phyloP scores from a whole-genome alignment of 1,284 basidiomycete genomes.

The Entoloma clypeatum region DNA sequence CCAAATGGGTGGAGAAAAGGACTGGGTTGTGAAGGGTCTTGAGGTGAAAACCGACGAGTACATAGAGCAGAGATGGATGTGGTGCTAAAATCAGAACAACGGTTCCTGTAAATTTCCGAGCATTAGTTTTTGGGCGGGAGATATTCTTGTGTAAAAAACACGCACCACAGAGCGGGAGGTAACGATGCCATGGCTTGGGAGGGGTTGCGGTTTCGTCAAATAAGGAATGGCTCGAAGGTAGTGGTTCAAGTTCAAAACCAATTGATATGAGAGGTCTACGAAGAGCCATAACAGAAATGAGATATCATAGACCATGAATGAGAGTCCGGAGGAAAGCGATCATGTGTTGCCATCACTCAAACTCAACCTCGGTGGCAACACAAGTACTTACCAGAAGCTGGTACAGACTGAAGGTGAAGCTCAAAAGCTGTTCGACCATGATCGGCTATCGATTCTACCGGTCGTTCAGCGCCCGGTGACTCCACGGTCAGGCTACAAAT shows the following conservation, averaged over 20 bases:
- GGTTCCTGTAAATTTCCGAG: slow-evolving; percentile 32
- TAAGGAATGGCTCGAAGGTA: slow-evolving; percentile 5
- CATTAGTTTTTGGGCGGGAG: neutral
- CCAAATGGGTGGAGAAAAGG: slow-evolving; percentile 50
- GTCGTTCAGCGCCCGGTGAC: neutral
- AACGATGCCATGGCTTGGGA: slow-evolving; percentile 52
- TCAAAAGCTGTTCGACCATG: no score
- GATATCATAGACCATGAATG: neutral
- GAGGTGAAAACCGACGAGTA: slow-evolving; percentile 65
- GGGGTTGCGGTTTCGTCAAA: slow-evolving; percentile 30
- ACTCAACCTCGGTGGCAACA: no score
- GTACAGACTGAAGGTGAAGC: no score
- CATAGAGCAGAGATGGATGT: slow-evolving; percentile 65
- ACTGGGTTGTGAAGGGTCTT: slow-evolving; percentile 44
- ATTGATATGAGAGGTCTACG: slow-evolving; percentile 22
- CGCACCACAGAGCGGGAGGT: slow-evolving; percentile 53
- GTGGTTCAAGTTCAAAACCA: slow-evolving; percentile 11
- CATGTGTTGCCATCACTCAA: no score
- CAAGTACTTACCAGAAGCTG: no score
- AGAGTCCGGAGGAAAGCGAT: neutral
- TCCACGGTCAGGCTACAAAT: neutral
- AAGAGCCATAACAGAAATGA: slow-evolving; percentile 20
- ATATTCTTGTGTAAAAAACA: slow-evolving; percentile 6
- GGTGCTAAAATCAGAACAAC: slow-evolving; percentile 61
- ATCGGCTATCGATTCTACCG: no score